Percentiles rank a stretch among this genome's conserved stretches.
These are phyloP conservation scores for Vitis hybrid DNA, from an alignment of 177 flowering plant species.

Conservation along the genomic window DNA sequence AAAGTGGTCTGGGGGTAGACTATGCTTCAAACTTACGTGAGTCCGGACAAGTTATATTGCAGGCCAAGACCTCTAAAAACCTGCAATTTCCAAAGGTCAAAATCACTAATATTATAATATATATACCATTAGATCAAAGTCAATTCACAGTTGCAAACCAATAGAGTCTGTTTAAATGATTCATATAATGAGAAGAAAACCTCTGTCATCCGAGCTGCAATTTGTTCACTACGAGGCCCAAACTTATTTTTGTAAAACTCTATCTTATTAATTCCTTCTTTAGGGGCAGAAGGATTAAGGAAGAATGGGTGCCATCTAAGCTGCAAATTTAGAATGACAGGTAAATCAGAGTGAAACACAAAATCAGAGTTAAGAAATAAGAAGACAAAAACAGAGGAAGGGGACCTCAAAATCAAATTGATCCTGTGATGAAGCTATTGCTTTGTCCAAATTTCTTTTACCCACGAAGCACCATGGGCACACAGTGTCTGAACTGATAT, in stretches of 20 bases:
- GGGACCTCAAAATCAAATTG: slow-evolving; percentile 76
- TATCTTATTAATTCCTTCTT: slow-evolving; percentile 70
- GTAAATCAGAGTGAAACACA: not conserved
- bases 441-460: slow-evolving; percentile 80
- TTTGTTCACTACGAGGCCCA: slow-evolving; percentile 54
- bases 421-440: slow-evolving; percentile 66
- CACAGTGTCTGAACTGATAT: slow-evolving; percentile 78
- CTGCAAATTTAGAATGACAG: slow-evolving; percentile 33
- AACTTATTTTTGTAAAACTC: slow-evolving; percentile 59
- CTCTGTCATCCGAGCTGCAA: slow-evolving; percentile 66
- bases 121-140: not conserved
- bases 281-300: slow-evolving; percentile 77
- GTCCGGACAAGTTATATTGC: slow-evolving; percentile 70
- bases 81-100: slow-evolving; percentile 40
- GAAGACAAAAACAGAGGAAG: slow-evolving; percentile 1
- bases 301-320: slow-evolving; percentile 84
- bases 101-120: not conserved
- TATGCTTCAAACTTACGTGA: slow-evolving; percentile 58
- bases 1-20: not conserved
- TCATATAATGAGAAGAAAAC: slow-evolving; percentile 32
- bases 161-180: not conserved
- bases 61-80: slow-evolving; percentile 57
- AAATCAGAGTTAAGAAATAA: not conserved
- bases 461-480: slow-evolving; percentile 99
- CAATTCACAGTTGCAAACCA: not conserved